These are phyloP conservation scores for Teratosphaeriaceae sp. DNA, from an alignment of 2,329 filamentous ascomycete genomes.

Conservation along the genomic window DNA sequence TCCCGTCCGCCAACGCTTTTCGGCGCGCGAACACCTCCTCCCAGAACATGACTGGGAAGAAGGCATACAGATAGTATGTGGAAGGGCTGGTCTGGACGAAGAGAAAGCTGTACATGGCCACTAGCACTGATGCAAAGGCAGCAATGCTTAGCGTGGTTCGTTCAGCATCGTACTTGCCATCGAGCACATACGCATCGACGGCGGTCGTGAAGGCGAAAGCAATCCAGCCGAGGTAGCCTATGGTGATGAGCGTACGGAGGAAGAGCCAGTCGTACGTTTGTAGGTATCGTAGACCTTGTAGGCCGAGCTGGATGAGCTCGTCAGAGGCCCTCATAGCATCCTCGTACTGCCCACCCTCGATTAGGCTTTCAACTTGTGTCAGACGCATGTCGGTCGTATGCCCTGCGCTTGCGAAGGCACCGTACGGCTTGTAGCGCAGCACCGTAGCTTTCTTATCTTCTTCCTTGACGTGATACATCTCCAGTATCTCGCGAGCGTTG, in stretches of 20 bases:
- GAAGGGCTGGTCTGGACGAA: constrained; percentile 69
- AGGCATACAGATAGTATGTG: constrained; percentile 84
- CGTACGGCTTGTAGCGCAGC: constrained; percentile 71
- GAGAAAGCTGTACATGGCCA: constrained; percentile 71
- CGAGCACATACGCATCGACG: constrained; percentile 78
- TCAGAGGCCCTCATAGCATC: constrained; percentile 74
- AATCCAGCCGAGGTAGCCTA: constrained; percentile 94
- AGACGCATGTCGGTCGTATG: constrained; percentile 62
- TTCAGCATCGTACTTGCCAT: constrained; percentile 58
- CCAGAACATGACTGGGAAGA: constrained; percentile 95
- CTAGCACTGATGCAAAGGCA: constrained; percentile 69
- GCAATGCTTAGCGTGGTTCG: constrained; percentile 54
- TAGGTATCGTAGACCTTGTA: constrained; percentile 83
- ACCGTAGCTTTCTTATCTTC: constrained; percentile 69
- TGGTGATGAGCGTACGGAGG: constrained; percentile 76
- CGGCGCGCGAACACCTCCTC: constrained; percentile 84
- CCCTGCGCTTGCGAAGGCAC: constrained; percentile 57
- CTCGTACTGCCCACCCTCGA: constrained; percentile 59
- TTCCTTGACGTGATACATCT: constrained; percentile 96
- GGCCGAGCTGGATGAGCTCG: constrained; percentile 65
- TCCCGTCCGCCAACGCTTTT: constrained; percentile 60
- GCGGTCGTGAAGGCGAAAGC: constrained; percentile 85
- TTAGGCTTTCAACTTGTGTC: constrained; percentile 59
- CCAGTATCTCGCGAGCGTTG: constrained; percentile 80
- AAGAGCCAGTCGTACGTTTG: constrained; percentile 99